These are phyloP conservation scores for Cryptococcus maquisensis DNA, from an alignment of 1,284 basidiomycete species.

Conservation along the genomic window DNA sequence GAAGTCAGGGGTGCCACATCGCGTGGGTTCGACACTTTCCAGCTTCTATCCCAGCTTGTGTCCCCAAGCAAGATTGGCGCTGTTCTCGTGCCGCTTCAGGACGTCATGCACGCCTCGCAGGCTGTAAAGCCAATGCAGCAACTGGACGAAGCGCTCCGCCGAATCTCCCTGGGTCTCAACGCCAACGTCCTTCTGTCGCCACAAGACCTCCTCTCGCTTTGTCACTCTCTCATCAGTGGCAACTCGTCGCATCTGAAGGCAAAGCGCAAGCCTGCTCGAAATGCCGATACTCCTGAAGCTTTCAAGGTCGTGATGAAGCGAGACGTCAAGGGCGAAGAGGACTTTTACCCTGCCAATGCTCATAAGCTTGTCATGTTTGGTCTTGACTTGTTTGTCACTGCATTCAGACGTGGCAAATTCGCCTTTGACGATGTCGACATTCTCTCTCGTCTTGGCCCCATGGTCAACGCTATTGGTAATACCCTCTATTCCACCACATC, in stretches of 20 bases:
- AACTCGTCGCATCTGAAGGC: constrained; percentile 69
- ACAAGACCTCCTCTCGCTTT: constrained; percentile 71
- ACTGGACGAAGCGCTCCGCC: constrained; percentile 82
- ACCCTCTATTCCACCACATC: constrained; percentile 82
- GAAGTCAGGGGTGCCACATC: constrained; percentile 77
- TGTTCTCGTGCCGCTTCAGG: constrained; percentile 74
- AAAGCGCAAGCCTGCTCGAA: constrained; percentile 39
- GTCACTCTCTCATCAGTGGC: constrained; percentile 83
- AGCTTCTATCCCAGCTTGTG: constrained; percentile 70
- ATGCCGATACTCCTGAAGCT: constrained; percentile 53
- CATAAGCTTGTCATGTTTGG: constrained; percentile 86
- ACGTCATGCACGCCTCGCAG: constrained; percentile 82
- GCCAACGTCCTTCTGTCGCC: constrained; percentile 70
- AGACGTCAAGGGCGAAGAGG: constrained; percentile 55
- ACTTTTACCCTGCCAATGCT: constrained; percentile 76
- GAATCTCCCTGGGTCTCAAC: constrained; percentile 80
- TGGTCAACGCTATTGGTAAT: constrained; percentile 85
- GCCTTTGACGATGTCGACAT: constrained; percentile 71
- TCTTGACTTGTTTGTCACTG: constrained; percentile 84
- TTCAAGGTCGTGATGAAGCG: constrained; percentile 75
- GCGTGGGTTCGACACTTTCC: constrained; percentile 78
- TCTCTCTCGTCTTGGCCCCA: constrained; percentile 74
- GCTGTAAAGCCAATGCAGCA: constrained; percentile 75
- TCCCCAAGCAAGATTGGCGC: constrained; percentile 70
- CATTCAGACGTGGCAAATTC: constrained; percentile 78